phyloP scores from a whole-genome alignment of 2,329 filamentous ascomycete genomes.

The Verticillium tricorpus region DNA sequence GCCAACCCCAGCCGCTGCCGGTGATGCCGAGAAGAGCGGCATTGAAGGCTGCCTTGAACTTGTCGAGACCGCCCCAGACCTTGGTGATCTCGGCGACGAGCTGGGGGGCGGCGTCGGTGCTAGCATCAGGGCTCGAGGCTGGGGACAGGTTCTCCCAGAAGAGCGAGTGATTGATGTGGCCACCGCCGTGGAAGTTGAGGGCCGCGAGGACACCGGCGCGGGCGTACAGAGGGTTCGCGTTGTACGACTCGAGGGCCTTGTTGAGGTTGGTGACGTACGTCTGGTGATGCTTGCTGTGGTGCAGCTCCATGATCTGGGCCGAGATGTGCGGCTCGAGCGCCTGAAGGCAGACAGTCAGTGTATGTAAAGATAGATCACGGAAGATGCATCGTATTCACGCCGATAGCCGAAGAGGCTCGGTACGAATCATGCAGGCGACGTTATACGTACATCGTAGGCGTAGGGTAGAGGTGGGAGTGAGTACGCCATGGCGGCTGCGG shows the following conservation, averaged over 20 bases:
- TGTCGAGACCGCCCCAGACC: slow-evolving; percentile 64
- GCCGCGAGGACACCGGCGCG: slow-evolving; percentile 65
- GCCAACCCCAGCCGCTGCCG: slow-evolving; percentile 86
- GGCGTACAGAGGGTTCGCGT: slow-evolving; percentile 29
- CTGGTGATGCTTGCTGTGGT: slow-evolving; percentile 76
- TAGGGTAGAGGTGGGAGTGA: slow-evolving; percentile 64
- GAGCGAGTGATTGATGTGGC: slow-evolving; percentile 88
- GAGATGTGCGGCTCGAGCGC: slow-evolving; percentile 72
- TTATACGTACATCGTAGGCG: slow-evolving; percentile 58
- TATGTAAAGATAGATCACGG: not conserved
- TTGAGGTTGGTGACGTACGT: slow-evolving; percentile 76
- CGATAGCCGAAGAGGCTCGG: not conserved
- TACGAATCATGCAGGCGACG: not conserved
- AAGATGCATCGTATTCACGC: not conserved
- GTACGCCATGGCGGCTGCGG: slow-evolving; percentile 38
- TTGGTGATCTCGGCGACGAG: slow-evolving; percentile 57
- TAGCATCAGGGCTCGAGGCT: slow-evolving; percentile 50
- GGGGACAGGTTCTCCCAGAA: slow-evolving; percentile 86
- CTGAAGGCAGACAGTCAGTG: slow-evolving; percentile 28
- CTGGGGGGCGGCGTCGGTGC: slow-evolving; percentile 49
- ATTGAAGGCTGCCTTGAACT: slow-evolving; percentile 63
- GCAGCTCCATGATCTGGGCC: slow-evolving; percentile 74
- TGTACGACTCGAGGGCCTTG: slow-evolving; percentile 55
- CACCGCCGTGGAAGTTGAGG: slow-evolving; percentile 86
- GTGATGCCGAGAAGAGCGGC: slow-evolving; percentile 66